phyloP scores from a whole-genome alignment of 805 yeast species.

The Pichia cephalocereana region DNA sequence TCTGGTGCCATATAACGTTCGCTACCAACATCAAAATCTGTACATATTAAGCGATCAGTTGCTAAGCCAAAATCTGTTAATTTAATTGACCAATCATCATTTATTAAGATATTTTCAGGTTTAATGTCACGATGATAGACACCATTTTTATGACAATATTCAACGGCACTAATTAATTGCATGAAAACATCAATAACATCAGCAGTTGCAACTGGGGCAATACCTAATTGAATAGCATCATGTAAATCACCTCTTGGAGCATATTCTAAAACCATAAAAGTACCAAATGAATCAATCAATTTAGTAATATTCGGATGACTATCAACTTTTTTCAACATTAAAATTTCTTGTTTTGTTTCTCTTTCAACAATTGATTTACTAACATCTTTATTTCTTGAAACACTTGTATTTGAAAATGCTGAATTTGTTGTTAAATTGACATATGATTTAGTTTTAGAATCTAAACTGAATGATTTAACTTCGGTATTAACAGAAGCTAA shows the following conservation, averaged over 20 bases:
- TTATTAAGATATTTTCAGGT: constrained; percentile 47
- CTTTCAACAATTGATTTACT: constrained; percentile 29
- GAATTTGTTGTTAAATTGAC: constrained; percentile 3
- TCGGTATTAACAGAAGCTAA: background rate
- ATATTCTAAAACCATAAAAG: constrained; percentile 58
- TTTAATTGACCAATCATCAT: constrained; percentile 48
- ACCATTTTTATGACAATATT: constrained; percentile 38
- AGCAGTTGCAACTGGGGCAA: constrained; percentile 51
- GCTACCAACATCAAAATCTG: constrained; percentile 79
- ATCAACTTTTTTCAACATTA: constrained; percentile 55
- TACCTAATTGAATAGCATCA: constrained; percentile 59
- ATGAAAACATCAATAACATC: constrained; percentile 47
- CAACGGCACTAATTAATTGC: constrained; percentile 42
- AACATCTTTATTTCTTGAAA: constrained; percentile 9
- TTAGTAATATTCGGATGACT: constrained; percentile 38
- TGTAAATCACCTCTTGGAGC: constrained; percentile 84
- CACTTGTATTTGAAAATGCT: constrained; percentile 8
- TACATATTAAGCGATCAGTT: constrained; percentile 41
- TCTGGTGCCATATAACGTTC: constrained; percentile 96
- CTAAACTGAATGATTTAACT: constrained; percentile 10
- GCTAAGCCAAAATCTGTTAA: constrained; percentile 55
- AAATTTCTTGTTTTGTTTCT: constrained; percentile 63
- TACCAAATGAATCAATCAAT: constrained; percentile 41
- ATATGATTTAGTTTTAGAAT: constrained; percentile 10
- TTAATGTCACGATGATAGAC: constrained; percentile 50